A percentile compares a stretch with the other conserved stretches of the same genome.
Conservation (phyloP, 106 monocot genomes). For the Dioscorea dumetorum region DNA sequence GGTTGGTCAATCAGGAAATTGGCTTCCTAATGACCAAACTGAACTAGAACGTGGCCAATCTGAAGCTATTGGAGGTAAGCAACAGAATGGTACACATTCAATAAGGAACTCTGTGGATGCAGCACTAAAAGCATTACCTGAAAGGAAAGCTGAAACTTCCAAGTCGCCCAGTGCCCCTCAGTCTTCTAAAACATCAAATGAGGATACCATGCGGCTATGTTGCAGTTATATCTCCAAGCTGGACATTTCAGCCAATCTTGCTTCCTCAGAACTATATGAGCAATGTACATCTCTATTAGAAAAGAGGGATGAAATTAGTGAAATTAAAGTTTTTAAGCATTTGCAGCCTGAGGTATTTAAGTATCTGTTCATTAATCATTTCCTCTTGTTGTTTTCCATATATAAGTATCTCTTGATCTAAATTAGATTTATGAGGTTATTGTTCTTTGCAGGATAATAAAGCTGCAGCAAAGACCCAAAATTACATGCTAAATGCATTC, state of each 20-base stretch:
- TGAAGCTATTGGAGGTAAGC: slow-evolving; percentile 24
- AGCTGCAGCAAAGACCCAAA: slow-evolving; percentile 11
- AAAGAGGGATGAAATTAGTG: slow-evolving; percentile 4
- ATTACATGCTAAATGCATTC: slow-evolving; percentile 11
- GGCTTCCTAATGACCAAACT: slow-evolving; percentile 10
- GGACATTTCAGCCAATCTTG: slow-evolving; percentile 42
- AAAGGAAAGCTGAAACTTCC: slow-evolving; percentile 15
- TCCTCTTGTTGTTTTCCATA: background rate
- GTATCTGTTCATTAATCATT: background rate
- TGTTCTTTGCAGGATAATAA: slow-evolving; percentile 4
- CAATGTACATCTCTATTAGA: slow-evolving; percentile 33
- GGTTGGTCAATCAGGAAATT: slow-evolving; percentile 12
- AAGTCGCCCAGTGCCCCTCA: slow-evolving; percentile 1
- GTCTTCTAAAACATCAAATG: slow-evolving; percentile 15
- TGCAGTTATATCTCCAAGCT: slow-evolving; percentile 32
- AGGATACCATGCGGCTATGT: slow-evolving; percentile 9
- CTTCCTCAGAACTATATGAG: slow-evolving; percentile 30
- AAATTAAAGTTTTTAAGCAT: background rate
- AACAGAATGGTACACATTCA: slow-evolving; percentile 9
- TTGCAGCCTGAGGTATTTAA: slow-evolving; percentile 18
- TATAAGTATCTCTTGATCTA: background rate
- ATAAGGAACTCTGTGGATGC: slow-evolving; percentile 5
- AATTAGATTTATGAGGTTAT: background rate
- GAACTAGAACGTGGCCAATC: slow-evolving; percentile 12
- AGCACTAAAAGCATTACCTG: slow-evolving; percentile 1